Conservation (phyloP, 345 rosid genomes). For the Raphanus raphanistrum region DNA sequence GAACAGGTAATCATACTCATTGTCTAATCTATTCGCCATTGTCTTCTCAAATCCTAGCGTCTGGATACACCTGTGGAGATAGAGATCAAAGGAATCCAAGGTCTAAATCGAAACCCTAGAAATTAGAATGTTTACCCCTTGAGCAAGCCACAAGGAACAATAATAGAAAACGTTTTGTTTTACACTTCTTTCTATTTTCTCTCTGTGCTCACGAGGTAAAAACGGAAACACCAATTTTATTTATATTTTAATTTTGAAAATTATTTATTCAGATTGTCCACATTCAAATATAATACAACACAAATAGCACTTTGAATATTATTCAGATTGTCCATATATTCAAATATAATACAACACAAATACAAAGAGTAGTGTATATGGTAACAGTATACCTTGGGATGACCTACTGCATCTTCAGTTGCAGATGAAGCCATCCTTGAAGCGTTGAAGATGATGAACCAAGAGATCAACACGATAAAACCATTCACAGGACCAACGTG, state of each 20-base stretch:
- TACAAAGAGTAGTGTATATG: neutral
- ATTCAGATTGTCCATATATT: neutral
- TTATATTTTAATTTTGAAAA: neutral
- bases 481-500: slow-evolving; percentile 1
- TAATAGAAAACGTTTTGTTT: slow-evolving; percentile 1
- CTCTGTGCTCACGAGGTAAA: neutral
- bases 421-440: neutral
- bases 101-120: neutral
- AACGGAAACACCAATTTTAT: neutral
- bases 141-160: slow-evolving; percentile 27
- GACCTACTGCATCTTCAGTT: too few relatives aligned
- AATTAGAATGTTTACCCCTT: slow-evolving; percentile 11
- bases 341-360: neutral
- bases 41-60: slow-evolving; percentile 13
- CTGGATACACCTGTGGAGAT: slow-evolving; percentile 20
- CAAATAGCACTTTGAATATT: too few relatives aligned
- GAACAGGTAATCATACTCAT: slow-evolving; percentile 67
- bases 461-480: slow-evolving; percentile 6
- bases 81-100: slow-evolving; percentile 16
- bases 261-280: neutral
- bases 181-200: neutral
- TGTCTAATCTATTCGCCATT: slow-evolving; percentile 61
- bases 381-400: neutral
- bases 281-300: neutral
- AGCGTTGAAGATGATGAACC: neutral